Evolutionary conservation across 2,329 filamentous ascomycete genomes (phyloP).

Genomic region (Sporothrix humicola): DNA sequence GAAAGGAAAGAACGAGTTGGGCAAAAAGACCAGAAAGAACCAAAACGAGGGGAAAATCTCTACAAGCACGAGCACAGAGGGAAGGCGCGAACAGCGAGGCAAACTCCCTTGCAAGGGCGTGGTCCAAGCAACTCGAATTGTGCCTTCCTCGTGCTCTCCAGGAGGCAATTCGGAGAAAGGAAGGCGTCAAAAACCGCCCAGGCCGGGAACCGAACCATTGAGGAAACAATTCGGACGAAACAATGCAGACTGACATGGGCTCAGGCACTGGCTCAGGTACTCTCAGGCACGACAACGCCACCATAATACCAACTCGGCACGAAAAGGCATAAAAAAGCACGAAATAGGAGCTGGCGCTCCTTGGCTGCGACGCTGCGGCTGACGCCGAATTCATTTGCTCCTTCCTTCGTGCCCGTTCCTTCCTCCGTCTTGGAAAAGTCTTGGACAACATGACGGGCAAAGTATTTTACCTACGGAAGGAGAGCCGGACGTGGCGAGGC

Average conservation of each 20-base stretch:
- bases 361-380: slow-evolving; percentile 3
- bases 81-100: background rate
- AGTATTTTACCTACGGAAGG: slow-evolving; percentile 11
- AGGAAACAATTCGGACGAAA: background rate
- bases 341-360: background rate
- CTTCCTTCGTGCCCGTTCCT: background rate
- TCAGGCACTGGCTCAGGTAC: background rate
- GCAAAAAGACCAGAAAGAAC: background rate
- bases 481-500: slow-evolving; percentile 15
- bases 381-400: background rate
- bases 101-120: slow-evolving; percentile 5
- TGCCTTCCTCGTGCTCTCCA: background rate
- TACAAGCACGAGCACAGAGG: background rate
- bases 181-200: too few species aligned
- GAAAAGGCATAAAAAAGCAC: background rate
- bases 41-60: background rate
- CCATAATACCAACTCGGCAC: background rate
- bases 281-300: background rate
- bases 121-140: background rate
- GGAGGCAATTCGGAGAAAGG: background rate
- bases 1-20: background rate
- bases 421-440: background rate
- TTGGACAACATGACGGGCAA: background rate
- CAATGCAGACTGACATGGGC: background rate
- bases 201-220: too few species aligned